Conservation (phyloP, 2,329 filamentous ascomycete species). For the Elsinoe arachidis region DNA sequence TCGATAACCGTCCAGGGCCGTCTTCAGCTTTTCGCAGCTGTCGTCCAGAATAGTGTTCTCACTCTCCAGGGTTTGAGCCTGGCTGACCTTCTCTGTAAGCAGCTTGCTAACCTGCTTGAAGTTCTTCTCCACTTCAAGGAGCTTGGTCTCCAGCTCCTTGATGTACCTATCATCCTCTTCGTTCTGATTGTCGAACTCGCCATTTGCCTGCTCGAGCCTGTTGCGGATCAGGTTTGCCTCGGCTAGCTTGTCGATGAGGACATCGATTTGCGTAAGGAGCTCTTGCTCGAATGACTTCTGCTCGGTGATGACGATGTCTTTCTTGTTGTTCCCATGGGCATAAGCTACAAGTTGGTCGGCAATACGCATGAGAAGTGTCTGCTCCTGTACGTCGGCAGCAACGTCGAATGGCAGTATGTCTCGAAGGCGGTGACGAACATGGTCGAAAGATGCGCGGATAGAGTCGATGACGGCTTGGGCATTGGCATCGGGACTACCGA, state of each 20-base stretch:
- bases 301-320: constrained; percentile 21
- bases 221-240: constrained; percentile 29
- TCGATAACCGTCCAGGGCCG: constrained; percentile 32
- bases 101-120: constrained; percentile 23
- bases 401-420: constrained; percentile 32
- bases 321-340: constrained; percentile 19
- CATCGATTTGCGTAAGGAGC: constrained; percentile 30
- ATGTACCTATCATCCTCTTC: constrained; percentile 32
- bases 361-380: constrained; percentile 33
- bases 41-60: constrained; percentile 29
- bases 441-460: constrained; percentile 35
- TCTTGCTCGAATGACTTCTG: constrained; percentile 31
- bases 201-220: constrained; percentile 30
- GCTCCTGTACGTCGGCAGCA: constrained; percentile 31
- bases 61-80: constrained; percentile 19
- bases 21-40: constrained; percentile 29
- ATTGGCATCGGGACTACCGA: constrained; percentile 27
- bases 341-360: constrained; percentile 29
- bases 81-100: constrained; percentile 19
- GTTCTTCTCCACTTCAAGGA: constrained; percentile 26
- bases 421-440: constrained; percentile 33
- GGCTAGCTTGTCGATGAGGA: constrained; percentile 29
- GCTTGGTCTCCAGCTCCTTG: constrained; percentile 30
- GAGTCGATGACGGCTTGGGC: constrained; percentile 29
- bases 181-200: constrained; percentile 29